Evolutionary conservation across 768 basidiomycete species (phyloP), one percentile per base, ranked within the genome.

Genomic region (Nidularia sp.): DNA sequence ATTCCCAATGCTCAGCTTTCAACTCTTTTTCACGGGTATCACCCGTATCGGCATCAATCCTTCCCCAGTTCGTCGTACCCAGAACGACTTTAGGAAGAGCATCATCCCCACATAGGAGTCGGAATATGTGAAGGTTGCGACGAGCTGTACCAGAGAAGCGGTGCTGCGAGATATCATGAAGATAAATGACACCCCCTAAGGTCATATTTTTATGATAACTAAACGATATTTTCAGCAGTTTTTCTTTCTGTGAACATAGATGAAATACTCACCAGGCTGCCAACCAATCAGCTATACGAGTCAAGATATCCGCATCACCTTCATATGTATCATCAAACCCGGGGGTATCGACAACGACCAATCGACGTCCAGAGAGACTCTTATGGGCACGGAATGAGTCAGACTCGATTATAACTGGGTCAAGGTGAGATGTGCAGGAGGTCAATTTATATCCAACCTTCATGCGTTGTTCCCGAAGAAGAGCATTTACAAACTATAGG

Each of bases 1-100:
- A 60, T 54, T 73, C 70, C 68, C 76, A 79, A 59, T 69, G 71
- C 45, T 64, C 66, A 51, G 39, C 44, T 41, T 29, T 46, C 32
- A 78, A 66, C 55, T 74, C 66, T 0, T 50, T 48, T 53, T 76
- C 76, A 5, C 77, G 68, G 9, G 57, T 35, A 5, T 43, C 55
- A 59, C 71, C 74, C 31, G 63, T 47, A 15, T 54, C 43, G 2
- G 4, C 6, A 5, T 1, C 10, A 8, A 33, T 41, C 8, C 34
- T n/a, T 9, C 6, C 29, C 55, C 55, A 56, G 7, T 53, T 49
- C 29, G 52, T 56, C 10, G 48, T 53, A n/a, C 48, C 48, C 9
- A 56, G 34, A 22, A 25, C 34, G 12, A 52, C 47, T 8, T 31
- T 34, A 7, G 25, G 15, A 18, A 53, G 34, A 5, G 51, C 43